Evolutionary conservation across 495 filamentous ascomycete species (phyloP).

Genomic region (Xeromyces bisporus): DNA sequence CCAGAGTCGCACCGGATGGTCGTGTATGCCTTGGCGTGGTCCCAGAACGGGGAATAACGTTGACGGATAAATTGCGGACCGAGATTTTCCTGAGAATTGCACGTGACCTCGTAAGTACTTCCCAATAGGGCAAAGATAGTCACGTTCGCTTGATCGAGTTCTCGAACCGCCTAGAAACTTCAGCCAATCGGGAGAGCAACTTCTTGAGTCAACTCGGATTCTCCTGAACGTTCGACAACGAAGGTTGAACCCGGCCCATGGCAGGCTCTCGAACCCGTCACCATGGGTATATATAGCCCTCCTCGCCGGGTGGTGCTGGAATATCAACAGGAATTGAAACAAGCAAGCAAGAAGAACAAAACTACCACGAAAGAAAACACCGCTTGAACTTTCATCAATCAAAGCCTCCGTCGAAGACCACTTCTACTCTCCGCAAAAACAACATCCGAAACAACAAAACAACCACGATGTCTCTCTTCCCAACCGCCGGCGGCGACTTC

Average conservation of each 20-base stretch:
- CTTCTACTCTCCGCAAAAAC: not conserved
- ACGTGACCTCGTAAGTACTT: too few species aligned
- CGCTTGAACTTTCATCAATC: not conserved
- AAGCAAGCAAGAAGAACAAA: not conserved
- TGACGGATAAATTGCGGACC: too few species aligned
- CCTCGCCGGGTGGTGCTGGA: not conserved
- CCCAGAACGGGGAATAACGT: too few species aligned
- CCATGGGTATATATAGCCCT: not conserved
- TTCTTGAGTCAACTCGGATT: not conserved
- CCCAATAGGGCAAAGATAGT: too few species aligned
- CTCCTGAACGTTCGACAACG: not conserved
- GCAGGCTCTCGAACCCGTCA: not conserved
- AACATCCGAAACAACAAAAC: constrained; percentile 1
- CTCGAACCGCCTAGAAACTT: not conserved
- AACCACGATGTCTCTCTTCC: constrained; percentile 25
- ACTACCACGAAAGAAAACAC: constrained; percentile 4
- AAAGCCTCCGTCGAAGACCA: constrained; percentile 1
- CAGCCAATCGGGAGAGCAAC: not conserved
- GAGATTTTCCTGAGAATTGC: too few species aligned
- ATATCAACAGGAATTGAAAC: not conserved
- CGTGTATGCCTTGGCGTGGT: too few species aligned
- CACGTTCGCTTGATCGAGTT: too few species aligned
- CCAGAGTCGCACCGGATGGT: too few species aligned
- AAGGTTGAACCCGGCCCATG: not conserved
- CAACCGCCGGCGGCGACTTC: constrained; percentile 20